phyloP scores from a whole-genome alignment of 163 green algal species.

The Scenedesmus sp. region DNA sequence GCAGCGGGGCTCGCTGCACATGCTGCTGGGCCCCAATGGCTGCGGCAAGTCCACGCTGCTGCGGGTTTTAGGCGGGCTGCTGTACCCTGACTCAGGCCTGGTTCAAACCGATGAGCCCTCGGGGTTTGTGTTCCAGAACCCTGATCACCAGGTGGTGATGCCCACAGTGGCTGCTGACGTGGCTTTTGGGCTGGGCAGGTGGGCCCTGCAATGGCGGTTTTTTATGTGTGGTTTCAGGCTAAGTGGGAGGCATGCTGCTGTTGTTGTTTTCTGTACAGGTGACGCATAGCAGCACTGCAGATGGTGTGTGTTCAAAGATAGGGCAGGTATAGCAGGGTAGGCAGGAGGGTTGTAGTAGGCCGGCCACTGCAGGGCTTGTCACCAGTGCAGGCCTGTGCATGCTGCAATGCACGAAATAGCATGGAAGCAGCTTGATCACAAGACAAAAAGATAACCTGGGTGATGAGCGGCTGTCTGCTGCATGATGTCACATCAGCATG shows the following conservation, averaged over 20 bases:
- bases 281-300: neutral
- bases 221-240: constrained; percentile 94
- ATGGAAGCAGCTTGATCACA: no score
- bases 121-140: constrained; percentile 99
- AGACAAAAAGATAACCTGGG: no score
- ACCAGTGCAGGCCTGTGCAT: neutral
- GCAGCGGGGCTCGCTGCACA: constrained; percentile 66
- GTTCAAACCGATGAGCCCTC: constrained; percentile 71
- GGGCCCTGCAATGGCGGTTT: constrained; percentile 60
- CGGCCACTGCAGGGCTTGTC: no score
- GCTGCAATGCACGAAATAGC: neutral
- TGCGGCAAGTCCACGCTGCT: constrained; percentile 95
- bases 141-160: constrained; percentile 98
- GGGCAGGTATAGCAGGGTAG: neutral
- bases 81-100: constrained; percentile 62
- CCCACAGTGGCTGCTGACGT: constrained; percentile 96
- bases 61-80: constrained; percentile 81
- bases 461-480: no score
- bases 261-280: constrained; percentile 80
- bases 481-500: neutral
- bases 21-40: constrained; percentile 94
- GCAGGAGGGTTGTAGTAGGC: no score
- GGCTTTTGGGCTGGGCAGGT: constrained; percentile 94
- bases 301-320: neutral
- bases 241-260: constrained; percentile 70